Evolutionary conservation across 495 filamentous ascomycete species (phyloP), one percentile per base, ranked within the genome.

Genomic region (Astrothelium subdiscretum): DNA sequence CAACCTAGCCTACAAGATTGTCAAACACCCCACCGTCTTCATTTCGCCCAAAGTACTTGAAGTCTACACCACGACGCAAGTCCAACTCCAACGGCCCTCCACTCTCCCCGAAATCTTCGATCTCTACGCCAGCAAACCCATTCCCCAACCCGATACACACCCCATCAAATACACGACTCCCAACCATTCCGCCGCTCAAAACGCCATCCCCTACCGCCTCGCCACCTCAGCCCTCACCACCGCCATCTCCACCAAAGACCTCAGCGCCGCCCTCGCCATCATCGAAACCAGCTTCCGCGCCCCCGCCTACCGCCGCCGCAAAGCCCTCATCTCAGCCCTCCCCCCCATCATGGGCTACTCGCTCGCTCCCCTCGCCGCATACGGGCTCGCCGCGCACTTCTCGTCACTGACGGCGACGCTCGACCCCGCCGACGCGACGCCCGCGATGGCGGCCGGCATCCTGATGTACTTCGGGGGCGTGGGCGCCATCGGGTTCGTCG

Each of bases 51-150:
- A 78, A 31, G 73, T 90, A 0, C 81, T 98, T 10, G 72, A 80
- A 20, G 70, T 75, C 60, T 97, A 95, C 68, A 83, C 92, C 57
- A 75, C 79, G 27, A 82, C 87, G 31, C 90, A 95, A 68, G 76
- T 81, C 20, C 75, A 81, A n/a, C 81, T 97, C 63, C 78, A 82
- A 59, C 83, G 78, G 54, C 85, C 90, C 13, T 77, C 88, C 62
- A 83, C 84, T 32, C 81, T 97, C 70, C 90, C 94, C 2, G 80
- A 85, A 51, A 83, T 88, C 54, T 87, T 98, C 76, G 71, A 82
- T 48, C 81, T 97, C 35, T 97, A 90, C 67, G 91, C 90, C 59
- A 80, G 80, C 69, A 98, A 97, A 72, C 88, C 89, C 18, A 74
- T 85, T 57, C 90, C 90, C 11, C 75, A 81, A 60, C 77, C 85